Percentiles rank a stretch among this genome's conserved stretches.
Conservation (phyloP, 805 yeast genomes). For the Saccharomycopsis sp. region DNA sequence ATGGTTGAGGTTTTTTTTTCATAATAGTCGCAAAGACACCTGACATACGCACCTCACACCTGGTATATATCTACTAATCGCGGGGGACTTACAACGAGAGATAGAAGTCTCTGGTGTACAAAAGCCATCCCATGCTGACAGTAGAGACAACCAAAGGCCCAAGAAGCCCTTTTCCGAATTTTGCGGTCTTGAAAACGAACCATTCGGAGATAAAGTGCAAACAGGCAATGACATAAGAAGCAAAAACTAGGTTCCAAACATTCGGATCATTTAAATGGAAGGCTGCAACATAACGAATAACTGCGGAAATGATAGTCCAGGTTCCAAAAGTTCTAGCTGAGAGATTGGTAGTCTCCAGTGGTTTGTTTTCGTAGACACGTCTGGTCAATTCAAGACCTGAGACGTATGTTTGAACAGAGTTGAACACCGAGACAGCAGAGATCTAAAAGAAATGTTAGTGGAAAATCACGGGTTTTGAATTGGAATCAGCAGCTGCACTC, state of each 20-base stretch:
- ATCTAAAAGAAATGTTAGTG: slow-evolving; percentile 26
- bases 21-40: too few species aligned
- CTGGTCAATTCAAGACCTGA: slow-evolving; percentile 70
- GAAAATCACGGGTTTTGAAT: slow-evolving; percentile 32
- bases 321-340: slow-evolving; percentile 98
- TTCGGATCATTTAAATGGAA: slow-evolving; percentile 61
- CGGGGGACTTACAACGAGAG: slow-evolving; percentile 22
- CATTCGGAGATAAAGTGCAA: slow-evolving; percentile 81
- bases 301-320: slow-evolving; percentile 86
- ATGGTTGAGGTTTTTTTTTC: too few species aligned
- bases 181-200: slow-evolving; percentile 71
- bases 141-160: slow-evolving; percentile 86
- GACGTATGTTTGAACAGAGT: slow-evolving; percentile 78
- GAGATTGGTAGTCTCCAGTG: slow-evolving; percentile 53
- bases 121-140: slow-evolving; percentile 76
- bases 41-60: not conserved
- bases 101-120: slow-evolving; percentile 59
- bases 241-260: slow-evolving; percentile 70
- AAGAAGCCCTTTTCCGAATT: slow-evolving; percentile 76
- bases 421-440: slow-evolving; percentile 87
- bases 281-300: slow-evolving; percentile 84
- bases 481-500: slow-evolving; percentile 4
- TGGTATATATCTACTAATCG: too few species aligned
- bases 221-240: slow-evolving; percentile 77
- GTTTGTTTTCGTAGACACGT: slow-evolving; percentile 65